Base-by-base conservation (phyloP, 2,329 filamentous ascomycete genomes). In the Leptographium galeiforme region DNA sequence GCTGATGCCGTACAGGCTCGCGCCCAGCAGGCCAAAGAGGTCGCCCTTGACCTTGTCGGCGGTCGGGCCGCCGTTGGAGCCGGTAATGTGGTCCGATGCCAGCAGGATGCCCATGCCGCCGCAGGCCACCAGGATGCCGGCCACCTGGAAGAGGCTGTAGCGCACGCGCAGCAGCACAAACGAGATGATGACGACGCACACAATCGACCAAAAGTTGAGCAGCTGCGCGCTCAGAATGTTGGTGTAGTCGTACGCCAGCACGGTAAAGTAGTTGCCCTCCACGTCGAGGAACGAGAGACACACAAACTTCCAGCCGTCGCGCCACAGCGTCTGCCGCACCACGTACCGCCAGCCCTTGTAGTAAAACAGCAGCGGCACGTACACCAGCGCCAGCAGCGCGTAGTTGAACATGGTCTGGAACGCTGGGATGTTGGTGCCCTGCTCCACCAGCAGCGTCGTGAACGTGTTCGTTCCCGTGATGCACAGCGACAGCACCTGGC, bases 341-440 rank as follows among this genome's bases (percentile, higher is more conserved):
- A 86, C 95, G 61, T 78, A 79, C 62, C 79, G 81, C 61, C 82
- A 75, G 6, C 93, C 91, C 64, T 94, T 88, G 60, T 78, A 77
- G 72, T 87, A 86, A 38, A 96, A 70, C 14, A 88, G 89, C 63
- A 86, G 81, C 41, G 81, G 76, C 30, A 88, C 85, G 73, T 94
- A 98, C 64, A 96, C 79, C 55, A 88, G 53, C 57, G 84, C 84
- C 58, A 98, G 78, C 50, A 96, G 71, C 45, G 89, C 77, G 70
- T 98, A 98, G 71, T 93, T 95, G 77, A 96, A 94, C 63, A 97
- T 79, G 34, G 87, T 89, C 72, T 98, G 93, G 73, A 97, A 95
- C 53, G 93, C 89, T 8, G 93, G 93, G 60, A 97, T 94, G 57
- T 80, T 89, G 59, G 85, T 90, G 50, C 82, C 78, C 6, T 70